phyloP scores from a whole-genome alignment of 345 rosid species.

The Arabis alpina region DNA sequence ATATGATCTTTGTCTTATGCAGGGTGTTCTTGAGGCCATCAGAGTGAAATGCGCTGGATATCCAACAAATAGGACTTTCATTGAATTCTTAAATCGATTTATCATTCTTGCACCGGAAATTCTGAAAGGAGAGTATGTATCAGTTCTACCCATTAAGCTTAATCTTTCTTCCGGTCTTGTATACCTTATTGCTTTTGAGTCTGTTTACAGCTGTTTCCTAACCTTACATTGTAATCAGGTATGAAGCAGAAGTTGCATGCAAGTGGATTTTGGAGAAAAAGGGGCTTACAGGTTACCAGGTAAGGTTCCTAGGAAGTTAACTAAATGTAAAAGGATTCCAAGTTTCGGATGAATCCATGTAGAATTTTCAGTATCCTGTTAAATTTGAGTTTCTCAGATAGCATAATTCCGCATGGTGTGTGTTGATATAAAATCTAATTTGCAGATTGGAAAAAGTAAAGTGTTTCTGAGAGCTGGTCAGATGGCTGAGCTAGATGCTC shows the following conservation, averaged over 20 bases:
- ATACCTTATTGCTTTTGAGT: constrained; percentile 34
- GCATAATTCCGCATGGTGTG: constrained; percentile 11
- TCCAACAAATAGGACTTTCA: constrained; percentile 72
- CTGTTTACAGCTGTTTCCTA: constrained; percentile 23
- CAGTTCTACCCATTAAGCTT: constrained; percentile 24
- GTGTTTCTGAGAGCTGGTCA: constrained; percentile 82
- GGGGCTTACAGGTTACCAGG: constrained; percentile 75
- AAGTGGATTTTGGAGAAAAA: constrained; percentile 71
- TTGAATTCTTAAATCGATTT: constrained; percentile 69
- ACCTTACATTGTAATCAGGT: constrained; percentile 48
- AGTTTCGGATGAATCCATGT: constrained; percentile 2
- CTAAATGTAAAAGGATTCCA: constrained; percentile 15
- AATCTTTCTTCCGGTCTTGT: constrained; percentile 18
- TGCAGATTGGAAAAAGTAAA: constrained; percentile 80
- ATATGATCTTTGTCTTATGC: constrained; percentile 39
- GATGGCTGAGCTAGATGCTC: constrained; percentile 83
- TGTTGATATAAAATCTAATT: constrained; percentile 28
- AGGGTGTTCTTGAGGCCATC: constrained; percentile 98
- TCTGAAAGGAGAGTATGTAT: constrained; percentile 60
- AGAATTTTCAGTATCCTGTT: constrained; percentile 3
- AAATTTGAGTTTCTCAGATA: constrained; percentile 26
- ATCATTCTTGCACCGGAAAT: constrained; percentile 69
- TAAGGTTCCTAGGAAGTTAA: constrained; percentile 38
- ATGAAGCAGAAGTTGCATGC: constrained; percentile 76
- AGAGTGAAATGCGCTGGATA: constrained; percentile 87